A percentile compares a stretch with the other conserved stretches of the same genome.
Evolutionary conservation across 352 stramenopile genomes (phyloP).

Genomic region (Elongisporangium anandrum): DNA sequence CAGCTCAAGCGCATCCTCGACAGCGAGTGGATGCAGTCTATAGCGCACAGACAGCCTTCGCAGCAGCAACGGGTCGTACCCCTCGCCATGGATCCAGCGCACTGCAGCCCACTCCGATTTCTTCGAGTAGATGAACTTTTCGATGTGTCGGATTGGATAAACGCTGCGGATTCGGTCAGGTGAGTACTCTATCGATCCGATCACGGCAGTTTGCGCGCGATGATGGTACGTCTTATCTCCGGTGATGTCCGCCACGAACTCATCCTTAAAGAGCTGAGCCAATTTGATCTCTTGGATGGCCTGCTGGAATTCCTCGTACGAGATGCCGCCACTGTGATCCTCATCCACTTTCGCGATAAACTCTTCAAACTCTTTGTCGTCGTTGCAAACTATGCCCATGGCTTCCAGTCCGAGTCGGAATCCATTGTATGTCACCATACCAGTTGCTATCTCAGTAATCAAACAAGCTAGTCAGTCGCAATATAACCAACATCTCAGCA

Average conservation of each 20-base stretch:
- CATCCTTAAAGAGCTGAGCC: slow-evolving; percentile 73
- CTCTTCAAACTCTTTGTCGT: slow-evolving; percentile 54
- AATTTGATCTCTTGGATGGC: slow-evolving; percentile 89
- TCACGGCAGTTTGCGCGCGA: slow-evolving; percentile 7
- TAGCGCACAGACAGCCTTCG: slow-evolving; percentile 77
- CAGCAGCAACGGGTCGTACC: slow-evolving; percentile 57
- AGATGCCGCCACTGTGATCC: slow-evolving; percentile 79
- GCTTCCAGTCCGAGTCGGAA: slow-evolving; percentile 66
- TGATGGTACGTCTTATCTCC: slow-evolving; percentile 13
- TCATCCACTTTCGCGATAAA: slow-evolving; percentile 81
- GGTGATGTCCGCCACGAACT: slow-evolving; percentile 39
- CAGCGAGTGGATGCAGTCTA: slow-evolving; percentile 74
- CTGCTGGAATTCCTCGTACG: slow-evolving; percentile 82
- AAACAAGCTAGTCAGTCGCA: slow-evolving; percentile 1
- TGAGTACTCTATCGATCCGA: slow-evolving; percentile 80
- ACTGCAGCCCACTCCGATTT: slow-evolving; percentile 68
- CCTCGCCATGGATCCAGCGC: slow-evolving; percentile 82
- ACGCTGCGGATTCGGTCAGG: slow-evolving; percentile 69
- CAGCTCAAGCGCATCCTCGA: slow-evolving; percentile 80
- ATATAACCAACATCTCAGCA: neutral
- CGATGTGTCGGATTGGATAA: slow-evolving; percentile 57
- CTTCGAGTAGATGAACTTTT: slow-evolving; percentile 84
- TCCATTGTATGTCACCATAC: slow-evolving; percentile 69
- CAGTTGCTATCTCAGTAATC: slow-evolving; percentile 19
- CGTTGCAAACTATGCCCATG: slow-evolving; percentile 68